Evolutionary conservation across 2,329 filamentous ascomycete genomes (phyloP), one percentile per base, ranked within the genome.

Genomic region (Colletotrichum zoysiae): DNA sequence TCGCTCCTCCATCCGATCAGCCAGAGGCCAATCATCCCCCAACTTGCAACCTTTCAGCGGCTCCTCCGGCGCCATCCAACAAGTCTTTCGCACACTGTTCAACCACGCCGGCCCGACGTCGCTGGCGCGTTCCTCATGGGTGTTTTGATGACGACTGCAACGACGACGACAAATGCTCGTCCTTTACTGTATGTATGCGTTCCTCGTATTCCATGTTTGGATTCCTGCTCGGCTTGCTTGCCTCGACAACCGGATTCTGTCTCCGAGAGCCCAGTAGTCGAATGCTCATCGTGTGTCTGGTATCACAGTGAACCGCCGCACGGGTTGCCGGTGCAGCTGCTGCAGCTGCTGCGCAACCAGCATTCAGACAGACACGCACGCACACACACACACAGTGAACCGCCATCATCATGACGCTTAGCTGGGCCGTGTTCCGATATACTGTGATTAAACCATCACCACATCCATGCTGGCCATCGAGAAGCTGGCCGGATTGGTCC

Each of bases 101-200:
- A 67, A 64, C 59, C 58, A 40, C 11, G 38, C 44, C 58, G 59
- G 65, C 35, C 50, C 59, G 50, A 64, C 48, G 48, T 46, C 40
- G 48, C 40, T 53, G 40, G 33, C 64, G 44, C 44, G 58, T 46
- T 42, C 53, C 40, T 62, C 30, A n/a, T 35, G 9, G 3, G 5
- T 42, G 11, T 12, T 23, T 16, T 16, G 23, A 68, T 64, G 65
- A 68, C 65, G 60, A 64, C n/a, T 46, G 20, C 44, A 11, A 46
- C 44, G 5, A 46, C 44, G 42, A 20, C 18, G 18, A 44, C 42
- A 44, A 44, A 20, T 44, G 18, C 16, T 44, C 42, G 59, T 50
- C 26, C 30, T 61, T 61, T 53, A 40, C 30, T 16, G 46, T 18
- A 35, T 16, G 46, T 18, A 35, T 51, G 46, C 46, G 9, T 62